phyloP scores from a whole-genome alignment of 148 eudicot genomes.

The Arctostaphylos glauca region DNA sequence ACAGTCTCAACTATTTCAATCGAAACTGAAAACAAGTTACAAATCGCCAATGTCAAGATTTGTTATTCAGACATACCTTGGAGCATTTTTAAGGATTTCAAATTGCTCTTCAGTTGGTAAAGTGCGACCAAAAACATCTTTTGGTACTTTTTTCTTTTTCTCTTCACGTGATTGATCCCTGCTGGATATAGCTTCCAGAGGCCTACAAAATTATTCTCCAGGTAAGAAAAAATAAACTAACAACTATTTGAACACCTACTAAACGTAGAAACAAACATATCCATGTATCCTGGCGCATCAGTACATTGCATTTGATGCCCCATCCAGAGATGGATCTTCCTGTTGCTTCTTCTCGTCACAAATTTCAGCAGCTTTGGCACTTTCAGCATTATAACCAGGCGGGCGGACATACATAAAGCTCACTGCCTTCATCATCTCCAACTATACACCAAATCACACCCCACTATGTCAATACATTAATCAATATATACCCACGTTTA shows the following conservation, averaged over 20 bases:
- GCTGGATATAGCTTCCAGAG: conserved; percentile 30
- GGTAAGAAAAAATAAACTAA: not conserved
- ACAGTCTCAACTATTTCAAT: not conserved
- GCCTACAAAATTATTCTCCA: conserved; percentile 36
- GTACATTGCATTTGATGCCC: conserved; percentile 59
- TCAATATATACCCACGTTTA: not conserved
- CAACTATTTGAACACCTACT: conserved; percentile 7
- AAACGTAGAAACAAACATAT: not conserved
- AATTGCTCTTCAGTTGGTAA: conserved; percentile 93
- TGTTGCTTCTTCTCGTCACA: conserved; percentile 53
- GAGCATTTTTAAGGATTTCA: conserved; percentile 91
- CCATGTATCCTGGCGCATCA: not conserved
- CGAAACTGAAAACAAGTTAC: not conserved
- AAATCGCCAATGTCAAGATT: not conserved
- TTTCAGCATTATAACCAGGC: conserved; percentile 96
- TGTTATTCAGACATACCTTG: conserved; percentile 41
- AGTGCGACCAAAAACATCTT: conserved; percentile 88
- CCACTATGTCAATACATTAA: not conserved
- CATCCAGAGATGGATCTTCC: conserved; percentile 38
- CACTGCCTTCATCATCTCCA: conserved; percentile 98
- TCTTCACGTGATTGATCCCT: conserved; percentile 31
- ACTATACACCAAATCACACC: conserved; percentile 30
- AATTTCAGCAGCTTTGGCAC: conserved; percentile 97
- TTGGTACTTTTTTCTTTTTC: conserved; percentile 69
- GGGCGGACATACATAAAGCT: conserved; percentile 99